Evolutionary conservation across 164 flowering plant genomes (phyloP).

Genomic region (Magnolia kwangsiensis): DNA sequence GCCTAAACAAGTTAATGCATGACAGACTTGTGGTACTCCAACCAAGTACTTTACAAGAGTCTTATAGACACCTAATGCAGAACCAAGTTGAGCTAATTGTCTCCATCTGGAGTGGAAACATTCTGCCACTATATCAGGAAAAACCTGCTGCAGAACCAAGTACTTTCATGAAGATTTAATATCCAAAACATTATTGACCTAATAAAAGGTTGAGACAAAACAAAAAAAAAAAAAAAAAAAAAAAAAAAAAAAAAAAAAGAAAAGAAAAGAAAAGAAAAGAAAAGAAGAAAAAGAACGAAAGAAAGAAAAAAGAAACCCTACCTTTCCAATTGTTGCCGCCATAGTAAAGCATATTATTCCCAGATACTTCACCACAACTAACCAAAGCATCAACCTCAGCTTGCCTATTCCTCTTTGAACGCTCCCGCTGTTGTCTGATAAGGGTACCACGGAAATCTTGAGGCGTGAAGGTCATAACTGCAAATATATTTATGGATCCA

Average conservation of each 20-base stretch:
- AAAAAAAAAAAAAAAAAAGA: no score
- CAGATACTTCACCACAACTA: conserved; percentile 80
- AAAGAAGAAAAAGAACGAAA: neutral
- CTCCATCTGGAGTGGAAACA: conserved; percentile 54
- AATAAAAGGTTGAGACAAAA: neutral
- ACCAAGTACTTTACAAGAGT: conserved; percentile 95
- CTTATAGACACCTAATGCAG: conserved; percentile 92
- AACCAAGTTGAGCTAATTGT: conserved; percentile 91
- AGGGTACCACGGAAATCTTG: conserved; percentile 94
- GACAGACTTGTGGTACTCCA: conserved; percentile 88
- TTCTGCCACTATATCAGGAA: neutral
- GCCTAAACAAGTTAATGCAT: neutral
- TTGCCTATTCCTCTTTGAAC: conserved; percentile 91
- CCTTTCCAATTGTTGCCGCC: conserved; percentile 99
- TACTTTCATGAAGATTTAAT: conserved; percentile 4
- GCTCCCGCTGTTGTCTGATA: conserved; percentile 88
- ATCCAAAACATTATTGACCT: conserved; percentile 1
- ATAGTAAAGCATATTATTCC: conserved; percentile 81
- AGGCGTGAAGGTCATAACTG: conserved; percentile 99
- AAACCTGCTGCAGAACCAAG: no score
- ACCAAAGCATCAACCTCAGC: conserved; percentile 78
- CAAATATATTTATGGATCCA: conserved; percentile 31
- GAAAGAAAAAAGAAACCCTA: conserved; percentile 9
- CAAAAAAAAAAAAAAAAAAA: neutral
- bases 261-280: no score